Conservation (phyloP, 2,329 filamentous ascomycete genomes). For the Beauveria sp. region DNA sequence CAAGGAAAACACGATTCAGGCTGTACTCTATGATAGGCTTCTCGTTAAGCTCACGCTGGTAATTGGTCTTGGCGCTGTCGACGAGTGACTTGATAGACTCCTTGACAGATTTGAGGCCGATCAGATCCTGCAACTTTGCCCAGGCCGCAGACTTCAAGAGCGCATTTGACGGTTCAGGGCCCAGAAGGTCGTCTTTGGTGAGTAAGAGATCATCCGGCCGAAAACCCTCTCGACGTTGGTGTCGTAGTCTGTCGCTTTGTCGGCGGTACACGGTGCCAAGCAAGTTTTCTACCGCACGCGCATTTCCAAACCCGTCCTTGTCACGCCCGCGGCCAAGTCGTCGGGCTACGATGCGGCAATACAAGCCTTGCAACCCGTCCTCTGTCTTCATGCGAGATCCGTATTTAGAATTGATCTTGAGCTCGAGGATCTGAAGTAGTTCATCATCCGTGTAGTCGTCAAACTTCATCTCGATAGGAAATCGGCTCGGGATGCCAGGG, state of each 20-base stretch:
- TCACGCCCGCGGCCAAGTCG: slow-evolving; percentile 57
- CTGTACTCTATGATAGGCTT: slow-evolving; percentile 50
- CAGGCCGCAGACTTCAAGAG: slow-evolving; percentile 48
- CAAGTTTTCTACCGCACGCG: slow-evolving; percentile 58
- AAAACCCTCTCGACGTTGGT: slow-evolving; percentile 33
- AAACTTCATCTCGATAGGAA: slow-evolving; percentile 60
- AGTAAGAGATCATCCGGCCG: slow-evolving; percentile 51
- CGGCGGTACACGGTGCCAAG: slow-evolving; percentile 46
- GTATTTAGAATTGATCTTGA: slow-evolving; percentile 48
- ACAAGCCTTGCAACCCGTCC: slow-evolving; percentile 51
- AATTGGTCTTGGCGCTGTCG: slow-evolving; percentile 57
- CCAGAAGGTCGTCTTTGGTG: slow-evolving; percentile 62
- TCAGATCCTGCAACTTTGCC: slow-evolving; percentile 47
- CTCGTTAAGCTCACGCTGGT: slow-evolving; percentile 56
- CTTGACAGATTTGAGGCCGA: slow-evolving; percentile 57
- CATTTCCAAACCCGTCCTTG: slow-evolving; percentile 65
- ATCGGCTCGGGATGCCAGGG: slow-evolving; percentile 60
- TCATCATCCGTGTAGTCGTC: slow-evolving; percentile 61
- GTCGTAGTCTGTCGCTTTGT: slow-evolving; percentile 49
- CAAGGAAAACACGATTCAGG: slow-evolving; percentile 63
- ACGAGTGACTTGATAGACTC: slow-evolving; percentile 49
- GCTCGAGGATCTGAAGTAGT: slow-evolving; percentile 51
- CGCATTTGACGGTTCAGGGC: slow-evolving; percentile 53
- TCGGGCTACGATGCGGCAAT: slow-evolving; percentile 53
- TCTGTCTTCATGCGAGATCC: slow-evolving; percentile 50